These are phyloP conservation scores for Trichomonas gallinae DNA, from an alignment of 208 protist species.

Conservation along the genomic window DNA sequence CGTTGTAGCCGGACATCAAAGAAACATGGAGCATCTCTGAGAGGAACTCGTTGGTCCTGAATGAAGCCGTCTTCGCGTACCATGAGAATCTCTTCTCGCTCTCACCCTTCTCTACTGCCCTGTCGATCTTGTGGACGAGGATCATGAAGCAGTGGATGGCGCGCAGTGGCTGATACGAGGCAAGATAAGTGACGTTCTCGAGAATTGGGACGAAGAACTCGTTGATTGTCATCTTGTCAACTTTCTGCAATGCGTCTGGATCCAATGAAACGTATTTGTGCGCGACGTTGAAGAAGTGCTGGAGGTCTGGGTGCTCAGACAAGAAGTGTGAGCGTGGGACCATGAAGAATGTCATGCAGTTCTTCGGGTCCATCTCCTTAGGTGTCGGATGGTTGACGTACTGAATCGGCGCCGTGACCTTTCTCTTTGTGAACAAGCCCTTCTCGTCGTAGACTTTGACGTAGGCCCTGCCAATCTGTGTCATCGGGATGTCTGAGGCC, in stretches of 20 bases:
- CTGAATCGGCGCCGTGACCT: not conserved
- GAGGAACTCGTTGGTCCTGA: not conserved
- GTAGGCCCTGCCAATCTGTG: not conserved
- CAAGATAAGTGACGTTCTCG: not conserved
- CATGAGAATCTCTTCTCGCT: not conserved
- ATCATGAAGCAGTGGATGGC: not conserved
- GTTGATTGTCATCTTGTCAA: not conserved
- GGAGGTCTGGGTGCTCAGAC: not conserved
- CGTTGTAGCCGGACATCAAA: not conserved
- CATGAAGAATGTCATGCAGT: not conserved
- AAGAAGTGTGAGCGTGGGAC: not conserved
- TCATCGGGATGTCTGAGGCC: not conserved
- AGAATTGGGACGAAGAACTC: not conserved
- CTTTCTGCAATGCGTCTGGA: not conserved
- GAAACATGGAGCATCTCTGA: not conserved
- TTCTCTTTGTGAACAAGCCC: not conserved
- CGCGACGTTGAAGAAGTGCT: not conserved
- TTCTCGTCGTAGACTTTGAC: not conserved
- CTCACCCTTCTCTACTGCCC: not conserved
- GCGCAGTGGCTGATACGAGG: not conserved
- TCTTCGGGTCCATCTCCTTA: not conserved
- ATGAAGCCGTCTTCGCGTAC: not conserved
- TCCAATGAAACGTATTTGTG: not conserved
- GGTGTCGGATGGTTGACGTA: not conserved
- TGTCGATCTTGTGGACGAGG: not conserved